Evolutionary conservation across 73 alveolate genomes (phyloP).

Genomic region (Paraurostyla sp.): DNA sequence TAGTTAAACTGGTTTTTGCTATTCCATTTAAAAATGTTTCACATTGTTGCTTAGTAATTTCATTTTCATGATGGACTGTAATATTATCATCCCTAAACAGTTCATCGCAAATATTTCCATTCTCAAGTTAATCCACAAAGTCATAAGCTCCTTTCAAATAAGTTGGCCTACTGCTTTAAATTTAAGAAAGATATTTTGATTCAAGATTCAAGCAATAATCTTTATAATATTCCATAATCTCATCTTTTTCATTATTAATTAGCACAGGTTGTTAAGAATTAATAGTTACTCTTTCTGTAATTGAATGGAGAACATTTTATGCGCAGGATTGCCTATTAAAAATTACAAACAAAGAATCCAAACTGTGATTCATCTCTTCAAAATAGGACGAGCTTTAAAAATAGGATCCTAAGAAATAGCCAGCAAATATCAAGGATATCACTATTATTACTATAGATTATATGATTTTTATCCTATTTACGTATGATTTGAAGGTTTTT

Average conservation of each 20-base stretch:
- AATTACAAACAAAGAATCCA: neutral
- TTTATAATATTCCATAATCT: neutral
- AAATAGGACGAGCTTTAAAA: neutral
- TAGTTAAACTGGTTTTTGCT: neutral
- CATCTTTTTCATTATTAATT: neutral
- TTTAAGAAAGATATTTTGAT: neutral
- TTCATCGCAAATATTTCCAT: neutral
- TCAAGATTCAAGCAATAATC: neutral
- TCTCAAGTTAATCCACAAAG: constrained; percentile 6
- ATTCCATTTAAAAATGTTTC: neutral
- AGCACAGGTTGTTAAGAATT: neutral
- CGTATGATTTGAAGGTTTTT: neutral
- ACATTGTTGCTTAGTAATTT: neutral
- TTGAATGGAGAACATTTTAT: constrained; percentile 2
- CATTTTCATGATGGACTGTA: neutral
- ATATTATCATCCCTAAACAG: neutral
- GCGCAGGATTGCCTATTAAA: neutral
- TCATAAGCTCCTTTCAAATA: neutral
- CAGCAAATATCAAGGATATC: neutral
- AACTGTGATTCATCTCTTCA: neutral
- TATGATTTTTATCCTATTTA: neutral
- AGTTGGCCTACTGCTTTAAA: neutral
- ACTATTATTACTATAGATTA: neutral
- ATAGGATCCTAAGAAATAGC: neutral
- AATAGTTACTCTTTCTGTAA: neutral